Evolutionary conservation across 352 stramenopile species (phyloP), one percentile per base, ranked within the genome.

Genomic region (Blastocystis sp.): DNA sequence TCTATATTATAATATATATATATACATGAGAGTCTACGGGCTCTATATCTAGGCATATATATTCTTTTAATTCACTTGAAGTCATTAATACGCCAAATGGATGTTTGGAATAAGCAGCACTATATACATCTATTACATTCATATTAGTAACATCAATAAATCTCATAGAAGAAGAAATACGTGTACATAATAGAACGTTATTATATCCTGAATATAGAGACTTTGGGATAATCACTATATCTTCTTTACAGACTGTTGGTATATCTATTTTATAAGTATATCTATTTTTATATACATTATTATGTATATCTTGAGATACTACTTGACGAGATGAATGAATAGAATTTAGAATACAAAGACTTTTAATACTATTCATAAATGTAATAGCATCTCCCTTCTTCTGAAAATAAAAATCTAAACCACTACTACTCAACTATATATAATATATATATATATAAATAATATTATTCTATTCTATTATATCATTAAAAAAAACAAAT

Each of bases 391-490:
- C 90, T 65, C 89, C 91, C 56, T 83, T 84, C 59, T 95, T 85
- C 18, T 77, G 77, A 66, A 98, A 99, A 74, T 95, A 98, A 67
- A 99, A 99, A 67, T 99, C 91, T 67, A 99, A 89, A 48, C 92
- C 92, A 75, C 44, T 33, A 25, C 13, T 25, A 2, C 37, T 33
- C 13, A 55, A 21, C 44, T 55, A 39, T 21, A 28, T 2, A 16
- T 39, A 16, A 39, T 13, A 39, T 13, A 39, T 13, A 39, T n/a
- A 16, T 13, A 13, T 39, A 16, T 55, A 7, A 43, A 45, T 4
- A 9, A 3, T 6, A 0, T n/a, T 10, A n/a, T n/a, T n/a, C n/a
- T n/a, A n/a, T n/a, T n/a, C n/a, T n/a, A n/a, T n/a, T n/a, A n/a
- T n/a, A n/a, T n/a, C n/a, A n/a, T n/a, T n/a, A n/a, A n/a, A n/a